Conservation (phyloP, 1,284 basidiomycete species). For the Trametes hirsuta region DNA sequence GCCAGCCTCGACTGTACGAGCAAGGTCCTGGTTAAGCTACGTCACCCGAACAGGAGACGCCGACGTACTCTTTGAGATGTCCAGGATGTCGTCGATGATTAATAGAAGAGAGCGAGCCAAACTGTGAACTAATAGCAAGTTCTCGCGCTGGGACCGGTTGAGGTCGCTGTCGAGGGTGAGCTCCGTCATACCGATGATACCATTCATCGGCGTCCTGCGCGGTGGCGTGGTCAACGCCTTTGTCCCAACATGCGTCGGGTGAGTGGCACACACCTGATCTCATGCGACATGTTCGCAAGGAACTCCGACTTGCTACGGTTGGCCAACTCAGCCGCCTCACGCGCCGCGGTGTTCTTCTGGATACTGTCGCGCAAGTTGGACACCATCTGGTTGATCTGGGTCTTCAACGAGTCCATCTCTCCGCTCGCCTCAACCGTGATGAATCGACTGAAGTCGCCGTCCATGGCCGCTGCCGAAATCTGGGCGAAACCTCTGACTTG, state of each 20-base stretch:
- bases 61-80: conserved; percentile 93
- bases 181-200: conserved; percentile 99
- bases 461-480: conserved; percentile 98
- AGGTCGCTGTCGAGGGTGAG: conserved; percentile 93
- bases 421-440: conserved; percentile 99
- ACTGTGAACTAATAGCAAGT: conserved; percentile 93
- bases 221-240: not conserved
- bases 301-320: conserved; percentile 98
- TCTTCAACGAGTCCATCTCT: conserved; percentile 99
- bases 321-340: conserved; percentile 96
- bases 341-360: conserved; percentile 98
- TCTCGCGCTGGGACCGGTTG: conserved; percentile 90
- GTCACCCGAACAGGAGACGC: conserved; percentile 2
- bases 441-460: conserved; percentile 98
- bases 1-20: conserved; percentile 85
- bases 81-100: conserved; percentile 98
- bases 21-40: conserved; percentile 10
- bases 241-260: not conserved
- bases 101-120: conserved; percentile 91
- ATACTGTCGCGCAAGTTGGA: conserved; percentile 97
- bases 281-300: conserved; percentile 97
- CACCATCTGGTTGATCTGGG: conserved; percentile 99
- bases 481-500: conserved; percentile 99
- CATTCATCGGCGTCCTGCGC: conserved; percentile 93
- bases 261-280: conserved; percentile 71